phyloP scores from a whole-genome alignment of 345 rosid genomes.

The Hirschfeldia incana region DNA sequence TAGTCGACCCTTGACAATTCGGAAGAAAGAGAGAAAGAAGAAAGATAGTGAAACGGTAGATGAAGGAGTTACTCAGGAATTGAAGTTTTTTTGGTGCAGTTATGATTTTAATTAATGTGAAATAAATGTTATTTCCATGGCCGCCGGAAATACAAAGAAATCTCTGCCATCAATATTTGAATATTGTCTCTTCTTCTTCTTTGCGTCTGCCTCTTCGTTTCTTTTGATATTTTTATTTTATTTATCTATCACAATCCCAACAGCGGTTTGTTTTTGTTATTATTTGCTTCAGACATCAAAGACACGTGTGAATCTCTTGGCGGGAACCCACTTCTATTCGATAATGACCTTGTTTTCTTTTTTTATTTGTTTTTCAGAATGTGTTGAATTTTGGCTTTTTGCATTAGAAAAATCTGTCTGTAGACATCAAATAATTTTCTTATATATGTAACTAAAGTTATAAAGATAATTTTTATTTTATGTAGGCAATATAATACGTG shows the following conservation, averaged over 20 bases:
- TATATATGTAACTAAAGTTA: neutral
- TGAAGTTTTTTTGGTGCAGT: neutral
- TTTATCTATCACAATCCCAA: neutral
- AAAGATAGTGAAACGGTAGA: constrained; percentile 8
- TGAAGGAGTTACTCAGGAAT: constrained; percentile 19
- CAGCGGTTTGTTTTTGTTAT: neutral
- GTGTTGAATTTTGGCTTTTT: neutral
- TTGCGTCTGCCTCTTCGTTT: constrained; percentile 14
- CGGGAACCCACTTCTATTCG: constrained; percentile 21
- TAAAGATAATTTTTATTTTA: neutral
- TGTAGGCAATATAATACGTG: neutral
- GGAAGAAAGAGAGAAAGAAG: neutral
- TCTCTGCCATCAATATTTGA: constrained; percentile 6
- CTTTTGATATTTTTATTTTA: neutral
- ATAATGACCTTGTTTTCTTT: neutral
- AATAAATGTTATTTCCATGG: neutral
- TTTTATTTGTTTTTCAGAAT: neutral
- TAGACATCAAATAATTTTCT: neutral
- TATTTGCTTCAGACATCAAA: neutral
- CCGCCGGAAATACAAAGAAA: constrained; percentile 3
- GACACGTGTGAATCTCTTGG: constrained; percentile 23
- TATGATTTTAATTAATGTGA: neutral
- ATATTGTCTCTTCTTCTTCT: neutral
- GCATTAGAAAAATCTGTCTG: neutral
- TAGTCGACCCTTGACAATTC: neutral